Conservation (phyloP, 148 eudicot species). For the Silene latifolia region DNA sequence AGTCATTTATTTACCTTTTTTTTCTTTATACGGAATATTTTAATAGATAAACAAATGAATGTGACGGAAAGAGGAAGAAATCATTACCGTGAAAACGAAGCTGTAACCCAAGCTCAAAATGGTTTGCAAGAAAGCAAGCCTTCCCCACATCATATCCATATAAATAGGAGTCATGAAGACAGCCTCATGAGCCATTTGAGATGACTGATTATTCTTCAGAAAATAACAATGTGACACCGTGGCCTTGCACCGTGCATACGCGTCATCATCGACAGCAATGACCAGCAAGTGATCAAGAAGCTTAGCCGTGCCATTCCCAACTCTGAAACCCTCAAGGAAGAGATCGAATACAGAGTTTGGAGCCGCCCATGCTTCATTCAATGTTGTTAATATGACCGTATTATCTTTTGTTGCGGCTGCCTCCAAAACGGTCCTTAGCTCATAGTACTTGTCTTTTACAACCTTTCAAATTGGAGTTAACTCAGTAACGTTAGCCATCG, state of each 20-base stretch:
- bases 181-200: conserved; percentile 27
- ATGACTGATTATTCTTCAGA: conserved; percentile 15
- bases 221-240: conserved; percentile 24
- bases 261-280: conserved; percentile 29
- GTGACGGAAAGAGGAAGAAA: not conserved
- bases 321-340: conserved; percentile 30
- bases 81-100: conserved; percentile 25
- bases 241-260: conserved; percentile 23
- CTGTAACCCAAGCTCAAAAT: conserved; percentile 29
- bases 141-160: conserved; percentile 34
- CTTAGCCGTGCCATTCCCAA: conserved; percentile 24
- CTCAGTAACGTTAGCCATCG: not conserved
- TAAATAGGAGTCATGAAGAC: conserved; percentile 29
- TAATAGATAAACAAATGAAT: too few relatives aligned
- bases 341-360: conserved; percentile 33
- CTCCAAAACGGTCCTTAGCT: conserved; percentile 22
- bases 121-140: conserved; percentile 28
- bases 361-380: conserved; percentile 33
- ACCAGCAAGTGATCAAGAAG: conserved; percentile 28
- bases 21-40: too few relatives aligned
- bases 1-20: too few relatives aligned
- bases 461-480: not conserved
- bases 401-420: conserved; percentile 28
- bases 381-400: conserved; percentile 31
- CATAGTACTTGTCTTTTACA: conserved; percentile 15